Evolutionary conservation across 106 monocot species (phyloP).

Genomic region (Iris macrosiphon): DNA sequence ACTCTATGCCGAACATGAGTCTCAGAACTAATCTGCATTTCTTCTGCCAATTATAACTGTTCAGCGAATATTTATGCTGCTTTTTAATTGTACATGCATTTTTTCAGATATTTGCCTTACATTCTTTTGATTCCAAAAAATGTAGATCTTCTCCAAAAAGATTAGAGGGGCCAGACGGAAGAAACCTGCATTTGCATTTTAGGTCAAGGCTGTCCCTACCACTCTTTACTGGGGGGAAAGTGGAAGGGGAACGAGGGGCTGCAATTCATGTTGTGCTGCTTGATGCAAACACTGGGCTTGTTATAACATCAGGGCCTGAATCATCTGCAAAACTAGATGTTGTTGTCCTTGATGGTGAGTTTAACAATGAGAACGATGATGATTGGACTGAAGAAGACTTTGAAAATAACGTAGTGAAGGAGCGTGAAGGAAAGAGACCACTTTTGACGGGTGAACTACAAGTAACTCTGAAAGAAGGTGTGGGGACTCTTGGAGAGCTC

Average conservation of each 20-base stretch:
- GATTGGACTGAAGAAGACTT: slow-evolving; percentile 64
- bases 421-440: slow-evolving; percentile 71
- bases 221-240: slow-evolving; percentile 70
- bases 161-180: slow-evolving; percentile 62
- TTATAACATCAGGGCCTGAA: slow-evolving; percentile 56
- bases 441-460: slow-evolving; percentile 62
- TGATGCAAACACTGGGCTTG: slow-evolving; percentile 59
- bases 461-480: slow-evolving; percentile 64
- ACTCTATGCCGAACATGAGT: no score
- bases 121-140: slow-evolving; percentile 5
- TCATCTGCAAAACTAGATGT: slow-evolving; percentile 62
- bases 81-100: not conserved
- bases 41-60: not conserved
- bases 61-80: no score
- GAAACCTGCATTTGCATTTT: slow-evolving; percentile 55
- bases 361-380: slow-evolving; percentile 74
- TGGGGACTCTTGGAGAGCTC: slow-evolving; percentile 66
- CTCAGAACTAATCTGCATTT: no score
- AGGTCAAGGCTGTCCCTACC: slow-evolving; percentile 52
- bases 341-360: slow-evolving; percentile 69
- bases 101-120: not conserved
- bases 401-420: slow-evolving; percentile 62
- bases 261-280: slow-evolving; percentile 69
- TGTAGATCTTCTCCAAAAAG: slow-evolving; percentile 59
- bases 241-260: slow-evolving; percentile 77